Evolutionary conservation across 768 basidiomycete species (phyloP), one percentile per base, ranked within the genome.

Genomic region (Phylloporus scabripes): DNA sequence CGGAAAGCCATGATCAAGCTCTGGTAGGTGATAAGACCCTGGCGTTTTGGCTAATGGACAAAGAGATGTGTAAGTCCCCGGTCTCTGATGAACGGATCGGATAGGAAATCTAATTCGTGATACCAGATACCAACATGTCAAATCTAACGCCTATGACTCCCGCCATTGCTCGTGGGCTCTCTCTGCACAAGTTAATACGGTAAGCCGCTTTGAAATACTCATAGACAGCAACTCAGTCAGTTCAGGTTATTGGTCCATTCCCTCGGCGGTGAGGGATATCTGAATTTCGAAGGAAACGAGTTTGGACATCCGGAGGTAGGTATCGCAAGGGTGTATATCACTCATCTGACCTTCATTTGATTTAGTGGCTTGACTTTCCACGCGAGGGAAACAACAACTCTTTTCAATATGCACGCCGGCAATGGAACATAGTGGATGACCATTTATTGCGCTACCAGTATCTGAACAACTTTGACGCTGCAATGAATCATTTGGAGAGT

Each of bases 41-140:
- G 39, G 96, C 96, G 4, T 99, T 99, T 70, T 99, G 96, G 96
- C 70, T 98, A 50, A 99, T 99, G 96, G 96, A 99, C 70, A 95
- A 95, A 70, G 96, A 98, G 70, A 99, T 99, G 96, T 97, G 94
- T 93, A 75, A 59, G 82, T 74, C 29, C 17, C 1, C 41, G 18
- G 7, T 47, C 18, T 21, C 23, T 29, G 33, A 32, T 1, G 32
- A 31, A 5, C 41, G 18, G 26, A 32, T 36, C 18, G 20, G 26
- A 26, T 20, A 15, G 5, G 18, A 34, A 11, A 36, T 20, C 23
- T 46, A 41, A 34, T 24, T 45, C 41, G 52, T 39, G 53, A 39
- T 42, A 9, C 31, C 46, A 92, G 91, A 95, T 67, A 92, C 92
- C 4, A 78, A 94, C 68, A 98, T 98, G 95, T 94, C 91, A 23